Evolutionary conservation across 202 grass and related monocot genomes (phyloP), one percentile per base, ranked within the genome.

Genomic region (Dendrocalamus latiflorus): DNA sequence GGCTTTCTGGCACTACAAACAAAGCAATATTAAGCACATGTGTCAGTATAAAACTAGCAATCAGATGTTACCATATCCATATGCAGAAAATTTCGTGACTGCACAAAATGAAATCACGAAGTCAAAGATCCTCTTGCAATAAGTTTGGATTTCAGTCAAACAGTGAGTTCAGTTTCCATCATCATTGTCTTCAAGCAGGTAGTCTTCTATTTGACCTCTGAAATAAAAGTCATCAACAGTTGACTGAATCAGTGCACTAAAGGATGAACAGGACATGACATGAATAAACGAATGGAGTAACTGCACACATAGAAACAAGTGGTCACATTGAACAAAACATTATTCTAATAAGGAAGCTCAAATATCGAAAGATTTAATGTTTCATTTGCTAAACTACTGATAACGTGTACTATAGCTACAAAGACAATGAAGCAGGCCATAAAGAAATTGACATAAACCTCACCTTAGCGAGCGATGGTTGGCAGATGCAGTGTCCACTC

Each of bases 391-490:
- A 37, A 78, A 79, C 15, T 71, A 78, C 75, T 41, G 51, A 82
- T 26, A 82, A 48, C 44, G 68, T 81, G 36, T 28, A 62, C 51
- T 66, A 42, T 54, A 86, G 65, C 60, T 81, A n/a, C 38, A 55
- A 74, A 79, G 34, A 53, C 24, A 73, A 86, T 47, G 42, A 54
- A 72, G 34, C 47, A 65, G n/a, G 3, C 15, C 47, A 28, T 64
- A 70, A 75, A 58, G 26, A 62, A 58, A 87, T 39, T 72, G n/a
- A 57, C 13, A 56, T 57, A 64, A 84, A 54, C 49, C 83, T 82
- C 74, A 96, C 93, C 97, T 94, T 50, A 96, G 58, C 38, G 67
- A 75, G 81, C 78, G 73, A 64, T 70, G 70, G 26, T 66, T 78
- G 68, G 37, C 81, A 76, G 73, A 86, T 72, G 69, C 57, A 71